Conservation (phyloP, 306 rosid genomes). For the Cyamopsis tetragonoloba region DNA sequence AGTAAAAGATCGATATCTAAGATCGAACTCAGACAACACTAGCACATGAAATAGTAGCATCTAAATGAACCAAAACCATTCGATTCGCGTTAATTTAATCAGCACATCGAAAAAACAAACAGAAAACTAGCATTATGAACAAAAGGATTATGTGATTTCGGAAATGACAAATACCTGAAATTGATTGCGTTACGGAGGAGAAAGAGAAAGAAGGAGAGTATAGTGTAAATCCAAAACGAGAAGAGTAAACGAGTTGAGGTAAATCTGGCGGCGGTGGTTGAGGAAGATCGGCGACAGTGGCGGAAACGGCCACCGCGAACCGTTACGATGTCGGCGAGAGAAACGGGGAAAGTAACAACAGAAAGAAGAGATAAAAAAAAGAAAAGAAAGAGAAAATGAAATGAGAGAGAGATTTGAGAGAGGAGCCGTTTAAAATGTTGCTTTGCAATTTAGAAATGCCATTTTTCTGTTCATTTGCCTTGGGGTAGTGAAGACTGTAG, state of each 20-base stretch:
- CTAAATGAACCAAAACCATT: constrained; percentile 1
- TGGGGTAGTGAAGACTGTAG: neutral
- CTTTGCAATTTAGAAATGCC: neutral
- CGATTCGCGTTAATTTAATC: neutral
- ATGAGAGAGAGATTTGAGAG: neutral
- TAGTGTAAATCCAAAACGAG: constrained; percentile 23
- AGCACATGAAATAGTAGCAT: neutral
- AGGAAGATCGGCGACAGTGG: constrained; percentile 39
- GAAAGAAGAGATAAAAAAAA: neutral
- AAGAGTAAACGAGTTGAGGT: neutral
- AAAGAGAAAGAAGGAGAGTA: neutral
- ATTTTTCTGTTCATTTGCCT: neutral
- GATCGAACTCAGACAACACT: constrained; percentile 21
- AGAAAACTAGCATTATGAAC: neutral
- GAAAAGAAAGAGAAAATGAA: neutral
- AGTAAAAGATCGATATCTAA: neutral
- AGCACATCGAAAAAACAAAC: neutral
- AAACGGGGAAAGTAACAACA: neutral
- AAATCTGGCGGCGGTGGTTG: constrained; percentile 17
- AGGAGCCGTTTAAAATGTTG: constrained; percentile 48
- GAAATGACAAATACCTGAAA: neutral
- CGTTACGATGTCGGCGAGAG: constrained; percentile 56
- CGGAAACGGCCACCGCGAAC: constrained; percentile 38
- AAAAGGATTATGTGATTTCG: neutral
- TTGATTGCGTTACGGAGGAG: neutral